These are phyloP conservation scores for Alternaria triticimaculans DNA, from an alignment of 2,329 filamentous ascomycete species.

Conservation along the genomic window DNA sequence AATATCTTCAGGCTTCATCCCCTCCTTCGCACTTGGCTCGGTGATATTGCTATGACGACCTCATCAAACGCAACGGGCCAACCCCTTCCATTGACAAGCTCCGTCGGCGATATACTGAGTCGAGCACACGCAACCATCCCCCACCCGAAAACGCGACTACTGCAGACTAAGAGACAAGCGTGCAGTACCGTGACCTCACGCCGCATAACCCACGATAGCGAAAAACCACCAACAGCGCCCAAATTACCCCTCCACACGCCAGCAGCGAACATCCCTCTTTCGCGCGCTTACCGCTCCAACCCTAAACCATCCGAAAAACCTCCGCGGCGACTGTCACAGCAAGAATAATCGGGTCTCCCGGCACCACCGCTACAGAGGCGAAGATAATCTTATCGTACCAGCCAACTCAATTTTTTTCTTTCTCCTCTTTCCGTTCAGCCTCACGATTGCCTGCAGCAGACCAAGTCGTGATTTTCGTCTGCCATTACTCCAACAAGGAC, in stretches of 20 bases:
- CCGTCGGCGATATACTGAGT: conserved; percentile 1
- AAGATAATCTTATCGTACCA: neutral
- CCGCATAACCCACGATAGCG: conserved; percentile 10
- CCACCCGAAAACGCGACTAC: conserved; percentile 11
- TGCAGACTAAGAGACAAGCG: conserved; percentile 13
- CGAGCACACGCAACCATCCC: conserved; percentile 6
- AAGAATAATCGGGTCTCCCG: neutral
- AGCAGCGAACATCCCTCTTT: conserved; percentile 4
- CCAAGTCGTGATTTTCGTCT: neutral
- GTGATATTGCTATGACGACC: neutral
- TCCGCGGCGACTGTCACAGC: neutral
- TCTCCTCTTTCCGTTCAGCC: neutral
- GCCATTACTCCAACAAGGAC: neutral
- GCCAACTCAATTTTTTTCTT: neutral
- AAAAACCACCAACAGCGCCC: neutral
- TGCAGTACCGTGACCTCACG: conserved; percentile 15
- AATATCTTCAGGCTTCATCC: conserved; percentile 3
- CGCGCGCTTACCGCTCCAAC: conserved; percentile 17
- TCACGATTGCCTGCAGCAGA: conserved; percentile 1
- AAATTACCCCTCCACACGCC: conserved; percentile 9
- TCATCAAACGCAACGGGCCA: neutral
- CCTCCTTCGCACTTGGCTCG: neutral
- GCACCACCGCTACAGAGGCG: neutral
- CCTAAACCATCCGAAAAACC: neutral
- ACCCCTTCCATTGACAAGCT: neutral